These are phyloP conservation scores for Ascoidea tarda DNA, from an alignment of 805 yeast genomes.

Conservation along the genomic window DNA sequence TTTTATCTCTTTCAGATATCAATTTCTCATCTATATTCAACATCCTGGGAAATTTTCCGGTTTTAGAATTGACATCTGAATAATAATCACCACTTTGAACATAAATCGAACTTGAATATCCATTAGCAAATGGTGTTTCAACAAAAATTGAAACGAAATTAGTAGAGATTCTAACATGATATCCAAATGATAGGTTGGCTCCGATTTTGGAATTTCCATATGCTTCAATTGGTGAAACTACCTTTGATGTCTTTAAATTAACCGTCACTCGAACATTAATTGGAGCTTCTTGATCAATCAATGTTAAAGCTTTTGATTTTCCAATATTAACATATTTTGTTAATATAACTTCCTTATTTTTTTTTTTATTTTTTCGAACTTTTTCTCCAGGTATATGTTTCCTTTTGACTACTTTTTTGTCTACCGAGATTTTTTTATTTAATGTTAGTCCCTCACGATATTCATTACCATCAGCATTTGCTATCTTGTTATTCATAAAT, in stretches of 20 bases:
- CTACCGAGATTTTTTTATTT: slow-evolving; percentile 20
- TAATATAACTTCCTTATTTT: slow-evolving; percentile 34
- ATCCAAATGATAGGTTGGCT: slow-evolving; percentile 51
- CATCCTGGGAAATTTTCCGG: slow-evolving; percentile 14
- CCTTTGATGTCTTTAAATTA: slow-evolving; percentile 40
- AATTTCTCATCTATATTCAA: slow-evolving; percentile 14
- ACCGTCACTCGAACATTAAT: slow-evolving; percentile 72
- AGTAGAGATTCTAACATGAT: slow-evolving; percentile 54
- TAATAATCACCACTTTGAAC: slow-evolving; percentile 57
- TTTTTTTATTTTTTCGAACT: slow-evolving; percentile 28
- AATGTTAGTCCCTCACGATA: slow-evolving; percentile 42
- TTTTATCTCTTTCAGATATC: slow-evolving; percentile 12
- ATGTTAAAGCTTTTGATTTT: slow-evolving; percentile 37
- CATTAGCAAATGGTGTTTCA: slow-evolving; percentile 47
- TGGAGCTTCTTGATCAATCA: slow-evolving; percentile 51
- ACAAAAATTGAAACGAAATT: slow-evolving; percentile 54
- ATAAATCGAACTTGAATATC: slow-evolving; percentile 56
- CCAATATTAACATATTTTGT: slow-evolving; percentile 79
- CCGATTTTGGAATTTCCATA: slow-evolving; percentile 43
- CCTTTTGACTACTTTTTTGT: slow-evolving; percentile 12
- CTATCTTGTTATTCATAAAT: slow-evolving; percentile 36
- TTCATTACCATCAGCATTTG: slow-evolving; percentile 19
- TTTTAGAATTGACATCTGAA: slow-evolving; percentile 14
- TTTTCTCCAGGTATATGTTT: slow-evolving; percentile 11
- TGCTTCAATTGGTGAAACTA: slow-evolving; percentile 61